Percentiles rank a stretch among this genome's conserved stretches.
phyloP scores from a whole-genome alignment of 768 basidiomycete species.

The Russula abietina region DNA sequence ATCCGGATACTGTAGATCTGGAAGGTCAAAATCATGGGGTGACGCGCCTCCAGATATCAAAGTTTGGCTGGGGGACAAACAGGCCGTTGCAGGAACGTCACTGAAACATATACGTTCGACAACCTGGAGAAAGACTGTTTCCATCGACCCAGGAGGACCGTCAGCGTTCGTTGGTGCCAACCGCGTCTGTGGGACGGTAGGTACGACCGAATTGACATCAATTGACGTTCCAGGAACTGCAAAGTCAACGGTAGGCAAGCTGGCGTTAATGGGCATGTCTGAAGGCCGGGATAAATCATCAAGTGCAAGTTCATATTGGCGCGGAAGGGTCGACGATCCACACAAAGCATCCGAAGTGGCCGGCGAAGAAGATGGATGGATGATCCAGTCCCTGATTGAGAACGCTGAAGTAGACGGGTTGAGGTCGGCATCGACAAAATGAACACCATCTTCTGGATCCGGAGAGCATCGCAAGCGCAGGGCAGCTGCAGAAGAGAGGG shows the following conservation, averaged over 20 bases:
- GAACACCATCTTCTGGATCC: background rate
- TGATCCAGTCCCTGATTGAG: constrained; percentile 22
- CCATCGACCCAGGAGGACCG: background rate
- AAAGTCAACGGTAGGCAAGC: background rate
- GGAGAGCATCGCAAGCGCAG: background rate
- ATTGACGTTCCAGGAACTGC: background rate
- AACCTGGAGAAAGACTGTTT: background rate
- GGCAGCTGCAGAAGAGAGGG: background rate
- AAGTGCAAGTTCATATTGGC: background rate
- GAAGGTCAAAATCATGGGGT: background rate
- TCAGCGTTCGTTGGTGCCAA: background rate
- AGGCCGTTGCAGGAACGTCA: background rate
- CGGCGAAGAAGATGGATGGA: constrained; percentile 13
- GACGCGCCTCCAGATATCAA: background rate
- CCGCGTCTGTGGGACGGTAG: background rate
- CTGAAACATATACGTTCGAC: constrained; percentile 2
- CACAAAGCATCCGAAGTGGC: background rate
- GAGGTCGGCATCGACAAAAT: background rate
- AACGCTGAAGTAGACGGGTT: constrained; percentile 14
- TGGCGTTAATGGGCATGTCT: background rate
- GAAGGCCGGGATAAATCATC: background rate
- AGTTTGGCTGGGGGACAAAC: constrained; percentile 10
- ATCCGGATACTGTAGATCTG: background rate
- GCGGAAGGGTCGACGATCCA: background rate
- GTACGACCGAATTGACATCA: background rate